These are phyloP conservation scores for Panicum miliaceum DNA, from an alignment of 176 grass and related monocot genomes.

Conservation along the genomic window DNA sequence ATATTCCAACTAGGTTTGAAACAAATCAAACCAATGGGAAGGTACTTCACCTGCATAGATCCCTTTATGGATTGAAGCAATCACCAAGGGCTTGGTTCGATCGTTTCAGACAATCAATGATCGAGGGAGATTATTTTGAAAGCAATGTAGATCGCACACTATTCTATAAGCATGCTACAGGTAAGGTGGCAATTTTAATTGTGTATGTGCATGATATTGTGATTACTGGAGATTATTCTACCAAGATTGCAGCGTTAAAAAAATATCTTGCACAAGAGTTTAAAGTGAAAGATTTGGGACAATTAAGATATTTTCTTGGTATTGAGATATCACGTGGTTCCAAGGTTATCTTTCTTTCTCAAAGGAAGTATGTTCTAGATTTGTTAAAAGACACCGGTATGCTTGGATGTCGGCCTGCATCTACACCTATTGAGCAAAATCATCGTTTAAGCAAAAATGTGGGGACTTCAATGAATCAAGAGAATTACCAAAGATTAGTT, in stretches of 20 bases:
- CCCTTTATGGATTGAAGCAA: constrained; percentile 25
- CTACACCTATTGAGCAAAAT: constrained; percentile 27
- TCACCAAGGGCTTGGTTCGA: constrained; percentile 1
- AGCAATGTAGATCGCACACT: background rate
- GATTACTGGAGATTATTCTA: background rate
- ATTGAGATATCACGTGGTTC: background rate
- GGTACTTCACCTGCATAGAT: background rate
- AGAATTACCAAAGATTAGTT: background rate
- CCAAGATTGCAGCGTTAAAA: background rate
- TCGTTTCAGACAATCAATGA: background rate
- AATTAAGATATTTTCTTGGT: too few relatives aligned
- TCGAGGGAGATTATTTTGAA: background rate
- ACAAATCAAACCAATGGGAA: background rate
- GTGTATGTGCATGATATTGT: constrained; percentile 39
- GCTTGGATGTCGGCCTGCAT: background rate
- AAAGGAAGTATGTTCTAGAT: constrained; percentile 4
- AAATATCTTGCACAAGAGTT: background rate
- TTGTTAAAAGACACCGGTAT: background rate
- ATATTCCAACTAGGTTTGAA: background rate
- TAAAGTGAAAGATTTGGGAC: too few relatives aligned
- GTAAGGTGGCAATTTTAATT: background rate
- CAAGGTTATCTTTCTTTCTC: background rate
- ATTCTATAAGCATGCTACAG: background rate
- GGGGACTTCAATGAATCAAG: background rate
- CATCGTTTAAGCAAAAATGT: background rate